Percentiles rank a stretch among this genome's conserved stretches.
phyloP scores from a whole-genome alignment of 2,329 filamentous ascomycete species.

The Cordyceps cateniannulata region DNA sequence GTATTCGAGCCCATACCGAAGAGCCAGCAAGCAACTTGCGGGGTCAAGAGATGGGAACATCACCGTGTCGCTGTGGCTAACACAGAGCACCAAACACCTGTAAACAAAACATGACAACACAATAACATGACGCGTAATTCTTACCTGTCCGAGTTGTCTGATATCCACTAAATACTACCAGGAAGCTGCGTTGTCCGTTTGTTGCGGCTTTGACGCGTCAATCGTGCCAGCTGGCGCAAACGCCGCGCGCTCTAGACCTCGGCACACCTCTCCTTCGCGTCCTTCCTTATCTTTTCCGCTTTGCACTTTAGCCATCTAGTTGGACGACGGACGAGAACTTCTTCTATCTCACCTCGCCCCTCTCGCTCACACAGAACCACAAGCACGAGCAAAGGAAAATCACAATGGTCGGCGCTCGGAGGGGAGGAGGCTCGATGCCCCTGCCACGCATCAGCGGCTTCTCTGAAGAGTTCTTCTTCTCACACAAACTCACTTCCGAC shows the following conservation, averaged over 20 bases:
- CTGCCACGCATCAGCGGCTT: constrained; percentile 5
- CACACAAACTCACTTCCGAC: background rate
- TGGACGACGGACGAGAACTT: background rate
- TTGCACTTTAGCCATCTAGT: background rate
- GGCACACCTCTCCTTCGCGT: background rate
- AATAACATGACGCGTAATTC: too few species aligned
- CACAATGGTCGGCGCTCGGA: background rate
- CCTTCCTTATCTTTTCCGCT: background rate
- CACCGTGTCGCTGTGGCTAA: too few species aligned
- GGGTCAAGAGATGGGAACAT: too few species aligned
- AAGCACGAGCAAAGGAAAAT: too few species aligned
- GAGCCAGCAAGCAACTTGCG: too few species aligned
- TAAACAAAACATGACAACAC: too few species aligned
- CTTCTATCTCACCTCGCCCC: background rate
- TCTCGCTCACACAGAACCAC: background rate
- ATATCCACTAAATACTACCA: too few species aligned
- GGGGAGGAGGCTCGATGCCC: background rate
- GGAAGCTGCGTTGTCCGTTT: background rate
- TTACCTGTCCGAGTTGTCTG: too few species aligned
- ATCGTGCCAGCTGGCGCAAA: background rate
- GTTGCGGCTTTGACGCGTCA: background rate
- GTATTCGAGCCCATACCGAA: too few species aligned
- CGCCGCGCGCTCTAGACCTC: background rate
- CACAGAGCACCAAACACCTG: too few species aligned
- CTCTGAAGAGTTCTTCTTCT: background rate